Conservation (phyloP, 208 protist genomes). For the Leishmania aethiopica region DNA sequence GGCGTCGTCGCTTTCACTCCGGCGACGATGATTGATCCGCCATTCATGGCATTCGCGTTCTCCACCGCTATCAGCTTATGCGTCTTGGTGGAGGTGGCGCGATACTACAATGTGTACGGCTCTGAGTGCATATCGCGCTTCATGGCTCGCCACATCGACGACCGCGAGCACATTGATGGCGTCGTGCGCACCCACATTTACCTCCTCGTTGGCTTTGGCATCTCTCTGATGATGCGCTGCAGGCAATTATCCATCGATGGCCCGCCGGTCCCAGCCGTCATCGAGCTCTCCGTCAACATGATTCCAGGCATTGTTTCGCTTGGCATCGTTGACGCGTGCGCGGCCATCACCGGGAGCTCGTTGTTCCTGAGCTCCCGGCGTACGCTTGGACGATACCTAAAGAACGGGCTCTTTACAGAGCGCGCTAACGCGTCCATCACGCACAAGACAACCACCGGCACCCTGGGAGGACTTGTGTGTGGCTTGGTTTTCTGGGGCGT, state of each 20-base stretch:
- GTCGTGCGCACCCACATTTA: conserved; percentile 90
- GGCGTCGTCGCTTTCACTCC: conserved; percentile 82
- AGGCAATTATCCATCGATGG: conserved; percentile 38
- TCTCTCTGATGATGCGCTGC: conserved; percentile 78
- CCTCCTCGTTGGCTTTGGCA: conserved; percentile 76
- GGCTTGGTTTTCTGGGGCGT: conserved; percentile 75
- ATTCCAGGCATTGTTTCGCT: conserved; percentile 86
- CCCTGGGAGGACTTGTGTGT: conserved; percentile 67
- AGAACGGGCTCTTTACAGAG: conserved; percentile 78
- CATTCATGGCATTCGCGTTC: conserved; percentile 83
- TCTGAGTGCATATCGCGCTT: conserved; percentile 48
- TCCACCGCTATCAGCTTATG: conserved; percentile 59
- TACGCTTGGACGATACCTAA: conserved; percentile 74
- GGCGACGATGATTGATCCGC: conserved; percentile 75
- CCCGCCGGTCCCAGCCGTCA: conserved; percentile 41
- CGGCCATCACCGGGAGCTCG: conserved; percentile 83
- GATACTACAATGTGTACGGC: conserved; percentile 75
- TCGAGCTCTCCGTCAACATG: conserved; percentile 78
- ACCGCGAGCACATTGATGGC: conserved; percentile 64
- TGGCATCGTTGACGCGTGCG: conserved; percentile 84
- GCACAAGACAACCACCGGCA: conserved; percentile 91
- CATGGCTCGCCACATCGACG: conserved; percentile 75
- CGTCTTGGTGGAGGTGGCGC: conserved; percentile 65
- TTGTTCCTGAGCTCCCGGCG: conserved; percentile 65
- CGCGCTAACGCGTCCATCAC: conserved; percentile 81